Evolutionary conservation across 805 yeast species (phyloP).

Genomic region (Saturnispora ahearnii): DNA sequence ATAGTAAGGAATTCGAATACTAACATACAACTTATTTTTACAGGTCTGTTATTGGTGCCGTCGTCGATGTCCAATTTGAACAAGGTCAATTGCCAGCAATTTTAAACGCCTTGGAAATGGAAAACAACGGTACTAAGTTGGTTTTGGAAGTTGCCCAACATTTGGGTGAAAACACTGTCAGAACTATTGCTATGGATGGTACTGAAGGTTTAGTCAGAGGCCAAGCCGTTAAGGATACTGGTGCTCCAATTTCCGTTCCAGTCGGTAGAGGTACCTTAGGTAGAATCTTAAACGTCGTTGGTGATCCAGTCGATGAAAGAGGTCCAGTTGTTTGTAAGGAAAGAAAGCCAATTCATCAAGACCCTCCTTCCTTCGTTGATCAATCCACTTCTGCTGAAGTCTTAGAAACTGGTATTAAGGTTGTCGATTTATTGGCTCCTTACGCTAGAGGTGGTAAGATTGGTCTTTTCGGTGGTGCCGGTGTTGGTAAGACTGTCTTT

Average conservation of each 20-base stretch:
- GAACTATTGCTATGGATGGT: slow-evolving; percentile 99
- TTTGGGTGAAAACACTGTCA: slow-evolving; percentile 99
- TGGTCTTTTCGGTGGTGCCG: slow-evolving; percentile 99
- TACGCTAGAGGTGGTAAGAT: slow-evolving; percentile 99
- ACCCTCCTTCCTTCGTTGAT: slow-evolving; percentile 92
- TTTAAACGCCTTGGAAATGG: slow-evolving; percentile 90
- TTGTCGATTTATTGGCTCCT: slow-evolving; percentile 97
- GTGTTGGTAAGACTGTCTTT: slow-evolving; percentile 99
- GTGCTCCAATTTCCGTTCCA: slow-evolving; percentile 97
- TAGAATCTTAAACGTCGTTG: slow-evolving; percentile 95
- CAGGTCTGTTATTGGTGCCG: slow-evolving; percentile 98
- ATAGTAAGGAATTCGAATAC: slow-evolving; percentile 9
- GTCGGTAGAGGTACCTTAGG: slow-evolving; percentile 99
- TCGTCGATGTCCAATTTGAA: slow-evolving; percentile 97
- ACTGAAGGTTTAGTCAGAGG: slow-evolving; percentile 99
- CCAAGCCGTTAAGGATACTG: slow-evolving; percentile 83
- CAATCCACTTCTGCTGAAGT: slow-evolving; percentile 98
- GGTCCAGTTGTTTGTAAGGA: slow-evolving; percentile 92
- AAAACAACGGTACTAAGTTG: slow-evolving; percentile 59
- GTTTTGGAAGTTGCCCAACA: slow-evolving; percentile 99
- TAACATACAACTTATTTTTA: slow-evolving; percentile 14
- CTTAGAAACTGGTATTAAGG: slow-evolving; percentile 99
- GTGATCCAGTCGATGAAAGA: slow-evolving; percentile 99
- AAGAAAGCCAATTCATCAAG: slow-evolving; percentile 98
- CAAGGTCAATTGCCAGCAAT: slow-evolving; percentile 96